Conservation (phyloP, 106 monocot species). For the Dioscorea dumetorum region DNA sequence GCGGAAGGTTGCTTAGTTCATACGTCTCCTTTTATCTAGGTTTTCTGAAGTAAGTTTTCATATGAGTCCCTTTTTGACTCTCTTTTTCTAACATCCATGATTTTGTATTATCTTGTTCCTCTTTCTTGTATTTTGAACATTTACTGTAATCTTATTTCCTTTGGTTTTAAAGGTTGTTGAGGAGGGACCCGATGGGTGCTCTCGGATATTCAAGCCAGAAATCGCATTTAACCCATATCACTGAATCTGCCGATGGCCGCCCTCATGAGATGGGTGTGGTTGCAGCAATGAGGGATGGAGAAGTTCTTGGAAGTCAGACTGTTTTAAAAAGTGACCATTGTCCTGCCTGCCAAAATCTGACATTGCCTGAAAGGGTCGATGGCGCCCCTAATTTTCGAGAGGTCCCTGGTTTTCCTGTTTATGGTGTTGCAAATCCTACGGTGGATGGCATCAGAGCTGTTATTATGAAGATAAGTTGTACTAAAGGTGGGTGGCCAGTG, state of each 20-base stretch:
- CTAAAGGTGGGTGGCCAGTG: slow-evolving; percentile 53
- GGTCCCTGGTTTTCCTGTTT: slow-evolving; percentile 88
- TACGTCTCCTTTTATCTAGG: no score
- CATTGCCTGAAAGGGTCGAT: slow-evolving; percentile 85
- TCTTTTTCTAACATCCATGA: no score
- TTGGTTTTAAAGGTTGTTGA: slow-evolving; percentile 46
- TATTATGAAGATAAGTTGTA: slow-evolving; percentile 56
- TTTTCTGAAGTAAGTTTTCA: no score
- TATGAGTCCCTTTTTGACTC: no score
- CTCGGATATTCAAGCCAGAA: slow-evolving; percentile 82
- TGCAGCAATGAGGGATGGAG: slow-evolving; percentile 83
- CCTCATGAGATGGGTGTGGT: slow-evolving; percentile 80
- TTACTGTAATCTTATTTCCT: no score
- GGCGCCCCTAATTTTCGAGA: slow-evolving; percentile 97
- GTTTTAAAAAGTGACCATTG: slow-evolving; percentile 96
- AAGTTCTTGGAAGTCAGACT: slow-evolving; percentile 94
- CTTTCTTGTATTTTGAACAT: no score
- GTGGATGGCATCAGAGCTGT: slow-evolving; percentile 91
- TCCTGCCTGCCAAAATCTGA: slow-evolving; percentile 85
- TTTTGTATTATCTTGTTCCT: no score
- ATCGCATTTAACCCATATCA: slow-evolving; percentile 48
- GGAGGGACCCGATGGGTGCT: slow-evolving; percentile 98
- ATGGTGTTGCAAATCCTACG: slow-evolving; percentile 98
- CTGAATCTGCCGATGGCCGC: slow-evolving; percentile 57
- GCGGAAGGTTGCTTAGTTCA: no score